Percentiles rank a stretch among this genome's conserved stretches.
phyloP scores from a whole-genome alignment of 2,329 filamentous ascomycete genomes.

The Verticillium nubilum region DNA sequence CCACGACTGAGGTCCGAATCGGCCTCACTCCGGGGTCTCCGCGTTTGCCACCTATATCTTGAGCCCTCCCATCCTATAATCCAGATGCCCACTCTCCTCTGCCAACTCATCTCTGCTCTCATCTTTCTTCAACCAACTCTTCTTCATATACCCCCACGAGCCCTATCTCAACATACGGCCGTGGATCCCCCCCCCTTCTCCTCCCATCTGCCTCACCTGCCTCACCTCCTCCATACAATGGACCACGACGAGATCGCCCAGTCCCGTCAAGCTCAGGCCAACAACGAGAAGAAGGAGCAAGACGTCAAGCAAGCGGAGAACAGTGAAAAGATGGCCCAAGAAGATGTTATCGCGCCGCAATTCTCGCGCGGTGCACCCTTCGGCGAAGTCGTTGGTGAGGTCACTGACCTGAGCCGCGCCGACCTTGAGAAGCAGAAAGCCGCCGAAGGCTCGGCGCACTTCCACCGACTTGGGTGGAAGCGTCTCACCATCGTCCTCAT shows the following conservation, averaged over 20 bases:
- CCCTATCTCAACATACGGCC: slow-evolving; percentile 1
- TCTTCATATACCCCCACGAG: background rate
- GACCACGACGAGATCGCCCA: slow-evolving; percentile 11
- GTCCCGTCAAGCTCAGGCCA: background rate
- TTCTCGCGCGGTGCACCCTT: slow-evolving; percentile 11
- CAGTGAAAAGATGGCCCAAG: slow-evolving; percentile 1
- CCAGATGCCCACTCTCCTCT: background rate
- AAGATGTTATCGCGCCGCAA: slow-evolving; percentile 9
- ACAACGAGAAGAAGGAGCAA: slow-evolving; percentile 6
- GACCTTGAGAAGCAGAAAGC: slow-evolving; percentile 42
- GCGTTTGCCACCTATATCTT: background rate
- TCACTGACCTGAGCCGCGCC: slow-evolving; percentile 18
- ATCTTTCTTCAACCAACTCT: background rate
- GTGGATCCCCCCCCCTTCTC: background rate
- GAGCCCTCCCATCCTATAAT: background rate
- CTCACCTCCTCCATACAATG: background rate
- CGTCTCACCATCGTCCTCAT: slow-evolving; percentile 50
- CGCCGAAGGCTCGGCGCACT: slow-evolving; percentile 39
- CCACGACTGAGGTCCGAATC: background rate
- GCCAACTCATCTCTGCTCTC: background rate
- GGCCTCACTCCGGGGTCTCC: background rate
- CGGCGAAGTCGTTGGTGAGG: slow-evolving; percentile 21
- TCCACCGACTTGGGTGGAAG: slow-evolving; percentile 51
- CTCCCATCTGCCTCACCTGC: background rate
- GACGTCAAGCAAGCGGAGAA: background rate